Conservation (phyloP, 2,329 filamentous ascomycete species). For the Talaromyces sp. region DNA sequence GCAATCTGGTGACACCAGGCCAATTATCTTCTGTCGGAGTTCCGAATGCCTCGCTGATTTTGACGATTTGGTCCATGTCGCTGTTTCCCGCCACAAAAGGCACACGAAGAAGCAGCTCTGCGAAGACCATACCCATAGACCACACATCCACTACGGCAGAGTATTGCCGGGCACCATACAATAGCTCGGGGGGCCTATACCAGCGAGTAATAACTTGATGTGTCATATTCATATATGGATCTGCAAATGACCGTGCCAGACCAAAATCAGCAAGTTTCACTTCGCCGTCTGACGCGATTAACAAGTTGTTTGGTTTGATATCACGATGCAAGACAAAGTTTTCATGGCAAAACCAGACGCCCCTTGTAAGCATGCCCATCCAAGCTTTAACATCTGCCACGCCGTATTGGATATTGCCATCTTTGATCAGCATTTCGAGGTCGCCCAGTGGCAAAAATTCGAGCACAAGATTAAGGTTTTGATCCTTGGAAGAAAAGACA, state of each 20-base stretch:
- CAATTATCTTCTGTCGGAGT: conserved; percentile 92
- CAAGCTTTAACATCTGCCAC: conserved; percentile 92
- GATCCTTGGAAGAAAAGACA: conserved; percentile 93
- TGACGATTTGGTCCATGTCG: conserved; percentile 79
- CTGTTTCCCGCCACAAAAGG: conserved; percentile 81
- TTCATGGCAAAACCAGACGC: conserved; percentile 94
- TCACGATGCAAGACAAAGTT: conserved; percentile 93
- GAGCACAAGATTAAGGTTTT: conserved; percentile 93
- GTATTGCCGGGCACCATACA: conserved; percentile 88
- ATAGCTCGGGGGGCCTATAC: conserved; percentile 91
- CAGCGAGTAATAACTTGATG: conserved; percentile 93
- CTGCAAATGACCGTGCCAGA: conserved; percentile 82
- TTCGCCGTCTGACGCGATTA: conserved; percentile 88
- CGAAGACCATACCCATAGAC: conserved; percentile 90
- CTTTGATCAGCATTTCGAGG: conserved; percentile 89
- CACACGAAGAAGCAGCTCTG: conserved; percentile 77
- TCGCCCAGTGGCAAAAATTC: conserved; percentile 93
- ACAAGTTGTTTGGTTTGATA: conserved; percentile 97
- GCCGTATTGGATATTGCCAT: conserved; percentile 77
- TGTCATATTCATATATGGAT: conserved; percentile 86
- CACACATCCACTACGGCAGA: conserved; percentile 88
- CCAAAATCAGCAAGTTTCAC: conserved; percentile 98
- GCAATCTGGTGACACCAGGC: conserved; percentile 81
- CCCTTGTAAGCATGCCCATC: conserved; percentile 95
- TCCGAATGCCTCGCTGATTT: conserved; percentile 81